These are phyloP conservation scores for Cajanus cajan DNA, from an alignment of 306 rosid genomes.

Conservation along the genomic window DNA sequence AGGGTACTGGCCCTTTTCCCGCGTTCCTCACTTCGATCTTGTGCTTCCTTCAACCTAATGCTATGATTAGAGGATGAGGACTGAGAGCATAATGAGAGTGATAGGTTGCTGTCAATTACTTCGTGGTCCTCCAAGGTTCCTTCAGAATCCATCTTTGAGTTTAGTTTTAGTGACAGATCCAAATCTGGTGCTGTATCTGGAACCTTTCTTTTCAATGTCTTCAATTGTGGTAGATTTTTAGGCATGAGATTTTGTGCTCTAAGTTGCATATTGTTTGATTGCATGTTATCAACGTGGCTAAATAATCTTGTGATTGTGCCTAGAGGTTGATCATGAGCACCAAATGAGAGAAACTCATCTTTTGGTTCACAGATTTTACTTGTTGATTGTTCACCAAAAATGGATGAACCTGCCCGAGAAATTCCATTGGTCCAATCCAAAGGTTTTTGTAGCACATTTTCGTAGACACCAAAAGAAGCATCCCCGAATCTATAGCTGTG, in stretches of 20 bases:
- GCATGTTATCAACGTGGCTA: conserved; percentile 16
- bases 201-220: conserved; percentile 1
- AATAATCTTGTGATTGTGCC: conserved; percentile 13
- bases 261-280: conserved; percentile 1
- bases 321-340: conserved; percentile 28
- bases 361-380: conserved; percentile 38
- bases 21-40: conserved; percentile 4
- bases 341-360: conserved; percentile 38
- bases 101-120: conserved; percentile 48
- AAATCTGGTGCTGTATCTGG: conserved; percentile 7
- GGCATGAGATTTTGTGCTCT: conserved; percentile 26
- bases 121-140: conserved; percentile 28
- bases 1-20: conserved; percentile 49
- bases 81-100: conserved; percentile 55
- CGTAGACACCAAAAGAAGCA: conserved; percentile 40
- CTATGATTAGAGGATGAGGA: conserved; percentile 27
- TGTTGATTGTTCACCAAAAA: conserved; percentile 34
- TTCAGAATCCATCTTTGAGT: conserved; percentile 27
- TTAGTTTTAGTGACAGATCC: conserved; percentile 36
- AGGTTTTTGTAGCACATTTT: conserved; percentile 32
- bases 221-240: not conserved
- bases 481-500: conserved; percentile 37
- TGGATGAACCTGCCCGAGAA: conserved; percentile 22
- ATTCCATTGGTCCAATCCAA: conserved; percentile 20
- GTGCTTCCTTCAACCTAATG: conserved; percentile 37